Evolutionary conservation across 2,329 filamentous ascomycete genomes (phyloP).

Genomic region (Botrytis porri): DNA sequence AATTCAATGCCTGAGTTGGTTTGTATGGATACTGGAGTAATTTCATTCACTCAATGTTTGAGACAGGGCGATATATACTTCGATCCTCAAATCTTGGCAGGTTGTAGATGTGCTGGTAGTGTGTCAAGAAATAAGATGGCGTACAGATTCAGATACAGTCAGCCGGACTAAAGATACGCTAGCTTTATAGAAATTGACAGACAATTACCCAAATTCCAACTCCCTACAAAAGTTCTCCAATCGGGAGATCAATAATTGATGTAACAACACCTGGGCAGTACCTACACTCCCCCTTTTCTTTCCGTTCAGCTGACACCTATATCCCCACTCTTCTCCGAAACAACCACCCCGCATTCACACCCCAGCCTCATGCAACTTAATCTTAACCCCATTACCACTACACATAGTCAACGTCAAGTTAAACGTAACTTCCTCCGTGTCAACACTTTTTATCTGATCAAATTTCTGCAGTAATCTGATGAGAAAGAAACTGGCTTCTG

Average conservation of each 20-base stretch:
- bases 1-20: background rate
- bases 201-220: background rate
- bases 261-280: background rate
- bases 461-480: conserved; percentile 36
- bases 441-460: conserved; percentile 31
- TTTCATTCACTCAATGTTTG: background rate
- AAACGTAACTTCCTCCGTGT: conserved; percentile 35
- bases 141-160: background rate
- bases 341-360: background rate
- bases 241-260: background rate
- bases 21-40: background rate
- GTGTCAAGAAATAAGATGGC: background rate
- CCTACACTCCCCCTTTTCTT: background rate
- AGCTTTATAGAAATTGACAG: background rate
- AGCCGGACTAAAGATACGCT: background rate
- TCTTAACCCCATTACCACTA: conserved; percentile 39
- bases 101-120: background rate
- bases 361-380: conserved; percentile 26
- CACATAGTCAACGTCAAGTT: conserved; percentile 33
- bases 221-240: background rate
- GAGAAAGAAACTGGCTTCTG: conserved; percentile 39
- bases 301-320: background rate
- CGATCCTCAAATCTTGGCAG: background rate
- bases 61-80: background rate
- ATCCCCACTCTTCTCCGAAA: background rate